These are phyloP conservation scores for Candida methanosorbosa DNA, from an alignment of 805 yeast species.

Conservation along the genomic window DNA sequence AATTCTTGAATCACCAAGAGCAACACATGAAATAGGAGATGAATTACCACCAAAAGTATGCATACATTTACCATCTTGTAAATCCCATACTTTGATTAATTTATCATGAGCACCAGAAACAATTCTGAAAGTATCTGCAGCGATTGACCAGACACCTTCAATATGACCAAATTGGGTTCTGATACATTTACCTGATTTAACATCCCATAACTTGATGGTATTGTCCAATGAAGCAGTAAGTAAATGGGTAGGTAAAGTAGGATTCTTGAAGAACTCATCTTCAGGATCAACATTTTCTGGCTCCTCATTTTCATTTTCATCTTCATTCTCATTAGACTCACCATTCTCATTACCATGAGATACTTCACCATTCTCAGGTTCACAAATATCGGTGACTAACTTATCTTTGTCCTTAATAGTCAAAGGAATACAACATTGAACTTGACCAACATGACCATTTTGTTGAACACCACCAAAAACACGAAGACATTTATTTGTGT, in stretches of 20 bases:
- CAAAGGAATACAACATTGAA: conserved; percentile 85
- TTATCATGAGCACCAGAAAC: conserved; percentile 94
- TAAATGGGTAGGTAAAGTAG: conserved; percentile 67
- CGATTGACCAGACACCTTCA: conserved; percentile 96
- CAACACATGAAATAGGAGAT: conserved; percentile 60
- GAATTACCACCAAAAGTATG: conserved; percentile 79
- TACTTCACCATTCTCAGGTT: conserved; percentile 11
- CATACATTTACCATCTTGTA: conserved; percentile 89
- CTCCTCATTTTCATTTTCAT: conserved; percentile 9
- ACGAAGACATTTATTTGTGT: conserved; percentile 67
- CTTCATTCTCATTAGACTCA: conserved; percentile 5
- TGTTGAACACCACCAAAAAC: conserved; percentile 68
- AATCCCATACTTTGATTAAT: conserved; percentile 87
- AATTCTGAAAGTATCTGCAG: conserved; percentile 91
- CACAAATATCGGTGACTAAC: conserved; percentile 24
- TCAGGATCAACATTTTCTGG: conserved; percentile 15
- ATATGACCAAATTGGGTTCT: conserved; percentile 96
- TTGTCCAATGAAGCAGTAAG: conserved; percentile 85
- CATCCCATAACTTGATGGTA: conserved; percentile 90
- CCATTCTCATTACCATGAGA: conserved; percentile 34
- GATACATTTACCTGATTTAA: conserved; percentile 76
- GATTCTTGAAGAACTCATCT: conserved; percentile 12
- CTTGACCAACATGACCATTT: conserved; percentile 89
- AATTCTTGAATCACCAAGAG: conserved; percentile 79
- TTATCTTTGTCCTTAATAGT: conserved; percentile 48